A percentile compares a stretch with the other conserved stretches of the same genome.
Evolutionary conservation across 2,329 filamentous ascomycete species (phyloP).

Genomic region (Sclerotinia nivalis): DNA sequence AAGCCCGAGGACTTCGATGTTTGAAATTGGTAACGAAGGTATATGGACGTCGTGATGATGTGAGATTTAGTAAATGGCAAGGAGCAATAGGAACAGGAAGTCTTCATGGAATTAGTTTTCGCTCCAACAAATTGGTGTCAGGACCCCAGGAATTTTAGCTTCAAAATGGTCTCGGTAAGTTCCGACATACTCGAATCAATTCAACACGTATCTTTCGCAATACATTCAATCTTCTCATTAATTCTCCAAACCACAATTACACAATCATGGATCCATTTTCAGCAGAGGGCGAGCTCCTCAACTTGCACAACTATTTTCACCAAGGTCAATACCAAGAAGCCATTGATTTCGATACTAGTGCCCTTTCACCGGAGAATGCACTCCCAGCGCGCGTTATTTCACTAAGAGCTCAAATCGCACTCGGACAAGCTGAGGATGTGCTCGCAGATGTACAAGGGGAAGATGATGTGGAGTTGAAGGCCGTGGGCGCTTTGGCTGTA

Average conservation of each 20-base stretch:
- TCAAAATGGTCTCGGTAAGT: conserved; percentile 4
- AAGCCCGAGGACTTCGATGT: not conserved
- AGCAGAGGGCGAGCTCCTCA: conserved; percentile 69
- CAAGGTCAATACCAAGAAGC: conserved; percentile 85
- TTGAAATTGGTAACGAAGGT: conserved; percentile 1
- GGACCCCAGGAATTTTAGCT: conserved; percentile 18
- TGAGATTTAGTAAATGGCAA: conserved; percentile 1
- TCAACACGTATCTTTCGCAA: conserved; percentile 31
- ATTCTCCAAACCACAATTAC: conserved; percentile 21
- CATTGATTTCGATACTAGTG: conserved; percentile 78
- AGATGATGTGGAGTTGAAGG: conserved; percentile 69
- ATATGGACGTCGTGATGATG: conserved; percentile 7
- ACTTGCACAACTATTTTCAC: conserved; percentile 70
- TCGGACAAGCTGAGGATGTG: conserved; percentile 75
- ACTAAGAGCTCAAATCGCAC: conserved; percentile 79
- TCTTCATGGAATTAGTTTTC: not conserved
- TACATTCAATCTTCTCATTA: conserved; percentile 12
- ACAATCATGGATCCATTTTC: conserved; percentile 66
- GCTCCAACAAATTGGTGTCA: not conserved
- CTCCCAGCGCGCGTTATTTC: conserved; percentile 75
- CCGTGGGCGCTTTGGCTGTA: conserved; percentile 75
- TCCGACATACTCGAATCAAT: conserved; percentile 17
- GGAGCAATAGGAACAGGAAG: not conserved
- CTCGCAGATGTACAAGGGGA: conserved; percentile 66
- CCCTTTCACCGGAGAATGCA: conserved; percentile 76